Conservation (phyloP, 2,329 filamentous ascomycete genomes). For the Sarocladium kiliense region DNA sequence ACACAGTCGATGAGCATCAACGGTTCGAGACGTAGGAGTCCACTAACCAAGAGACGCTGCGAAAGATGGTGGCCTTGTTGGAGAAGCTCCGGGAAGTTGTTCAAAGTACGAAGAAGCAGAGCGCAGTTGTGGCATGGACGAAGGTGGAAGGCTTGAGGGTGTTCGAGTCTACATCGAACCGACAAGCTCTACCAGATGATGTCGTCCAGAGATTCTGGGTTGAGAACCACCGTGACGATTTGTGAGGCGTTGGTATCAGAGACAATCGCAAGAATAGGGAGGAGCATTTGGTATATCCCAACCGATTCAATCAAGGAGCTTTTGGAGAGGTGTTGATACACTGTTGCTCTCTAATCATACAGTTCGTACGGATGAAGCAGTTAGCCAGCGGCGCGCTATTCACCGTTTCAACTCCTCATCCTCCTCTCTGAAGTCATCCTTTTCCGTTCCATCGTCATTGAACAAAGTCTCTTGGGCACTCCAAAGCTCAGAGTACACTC, state of each 20-base stretch:
- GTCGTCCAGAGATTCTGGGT: background rate
- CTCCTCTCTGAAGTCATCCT: conserved; percentile 23
- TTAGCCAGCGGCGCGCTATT: background rate
- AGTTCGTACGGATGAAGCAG: background rate
- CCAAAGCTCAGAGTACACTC: conserved; percentile 87
- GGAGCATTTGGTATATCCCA: too few relatives aligned
- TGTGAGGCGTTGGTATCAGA: too few relatives aligned
- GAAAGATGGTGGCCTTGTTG: background rate
- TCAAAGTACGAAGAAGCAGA: background rate
- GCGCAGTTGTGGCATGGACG: background rate
- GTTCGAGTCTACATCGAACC: background rate
- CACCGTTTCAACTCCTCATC: conserved; percentile 12
- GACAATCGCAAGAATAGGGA: too few relatives aligned
- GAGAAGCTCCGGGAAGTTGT: background rate
- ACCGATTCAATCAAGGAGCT: background rate
- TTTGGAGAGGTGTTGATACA: background rate
- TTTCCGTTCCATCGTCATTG: conserved; percentile 38
- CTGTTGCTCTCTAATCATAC: background rate
- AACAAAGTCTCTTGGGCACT: conserved; percentile 64
- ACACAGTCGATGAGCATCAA: background rate
- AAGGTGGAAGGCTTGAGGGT: background rate
- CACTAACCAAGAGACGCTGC: background rate
- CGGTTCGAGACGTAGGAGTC: background rate
- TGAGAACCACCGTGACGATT: background rate
- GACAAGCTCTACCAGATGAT: background rate